Percentiles rank a stretch among this genome's conserved stretches.
phyloP scores from a whole-genome alignment of 2,329 filamentous ascomycete genomes.

The Fusarium secorum region DNA sequence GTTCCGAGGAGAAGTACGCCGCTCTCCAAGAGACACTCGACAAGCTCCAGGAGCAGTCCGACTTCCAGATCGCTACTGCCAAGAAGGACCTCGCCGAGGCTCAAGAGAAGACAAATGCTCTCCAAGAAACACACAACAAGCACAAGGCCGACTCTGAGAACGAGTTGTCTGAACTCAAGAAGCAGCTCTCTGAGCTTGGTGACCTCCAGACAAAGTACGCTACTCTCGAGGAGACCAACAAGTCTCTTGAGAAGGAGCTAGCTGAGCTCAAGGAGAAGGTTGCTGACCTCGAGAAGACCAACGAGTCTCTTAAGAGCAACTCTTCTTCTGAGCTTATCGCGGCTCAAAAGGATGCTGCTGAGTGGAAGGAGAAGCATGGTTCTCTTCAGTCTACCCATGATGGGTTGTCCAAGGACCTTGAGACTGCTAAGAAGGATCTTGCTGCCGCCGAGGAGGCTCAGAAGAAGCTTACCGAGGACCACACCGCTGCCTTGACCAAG shows the following conservation, averaged over 20 bases:
- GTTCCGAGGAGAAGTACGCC: slow-evolving; percentile 41
- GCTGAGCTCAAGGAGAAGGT: slow-evolving; percentile 45
- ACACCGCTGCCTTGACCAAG: slow-evolving; percentile 30
- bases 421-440: slow-evolving; percentile 45
- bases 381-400: slow-evolving; percentile 37
- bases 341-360: slow-evolving; percentile 43
- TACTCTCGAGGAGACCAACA: slow-evolving; percentile 43
- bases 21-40: slow-evolving; percentile 40
- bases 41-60: slow-evolving; percentile 40
- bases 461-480: slow-evolving; percentile 40
- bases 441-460: slow-evolving; percentile 37
- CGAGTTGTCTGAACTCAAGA: slow-evolving; percentile 42
- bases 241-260: slow-evolving; percentile 36
- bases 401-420: slow-evolving; percentile 39
- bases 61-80: slow-evolving; percentile 38
- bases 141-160: slow-evolving; percentile 43
- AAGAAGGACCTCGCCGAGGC: slow-evolving; percentile 38
- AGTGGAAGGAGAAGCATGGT: slow-evolving; percentile 42
- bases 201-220: slow-evolving; percentile 46
- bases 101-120: slow-evolving; percentile 38
- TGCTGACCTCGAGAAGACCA: slow-evolving; percentile 38
- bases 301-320: slow-evolving; percentile 42
- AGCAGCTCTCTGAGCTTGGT: slow-evolving; percentile 45
- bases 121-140: slow-evolving; percentile 42
- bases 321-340: slow-evolving; percentile 45